These are phyloP conservation scores for Pichia californica DNA, from an alignment of 805 yeast species.

Conservation along the genomic window DNA sequence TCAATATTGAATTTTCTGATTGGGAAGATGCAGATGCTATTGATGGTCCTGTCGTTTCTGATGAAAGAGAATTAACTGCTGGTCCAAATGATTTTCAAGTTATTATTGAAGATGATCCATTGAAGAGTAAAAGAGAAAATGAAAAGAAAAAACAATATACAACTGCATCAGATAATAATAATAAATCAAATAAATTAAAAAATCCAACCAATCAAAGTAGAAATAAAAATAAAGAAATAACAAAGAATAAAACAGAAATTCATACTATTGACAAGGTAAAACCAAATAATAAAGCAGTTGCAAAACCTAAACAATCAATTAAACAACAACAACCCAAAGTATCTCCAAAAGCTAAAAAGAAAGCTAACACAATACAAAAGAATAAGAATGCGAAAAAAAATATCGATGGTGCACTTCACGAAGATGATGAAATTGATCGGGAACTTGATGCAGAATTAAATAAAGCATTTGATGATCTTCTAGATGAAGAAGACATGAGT, in stretches of 20 bases:
- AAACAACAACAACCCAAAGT: not conserved
- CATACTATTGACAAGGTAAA: too few species aligned
- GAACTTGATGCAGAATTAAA: constrained; percentile 9
- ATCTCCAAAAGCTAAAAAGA: not conserved
- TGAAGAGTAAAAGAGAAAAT: constrained; percentile 8
- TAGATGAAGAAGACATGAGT: constrained; percentile 23
- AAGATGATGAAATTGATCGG: not conserved
- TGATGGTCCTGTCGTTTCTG: constrained; percentile 1
- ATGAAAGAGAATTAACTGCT: not conserved
- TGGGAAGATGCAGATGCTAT: constrained; percentile 23
- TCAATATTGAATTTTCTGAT: constrained; percentile 20
- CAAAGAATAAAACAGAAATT: not conserved
- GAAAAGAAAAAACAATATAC: constrained; percentile 4
- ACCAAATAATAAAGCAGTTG: too few species aligned
- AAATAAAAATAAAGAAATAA: not conserved
- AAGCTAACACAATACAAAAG: not conserved
- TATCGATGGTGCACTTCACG: not conserved
- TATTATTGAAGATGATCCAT: constrained; percentile 20
- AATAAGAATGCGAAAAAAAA: not conserved
- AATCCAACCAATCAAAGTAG: too few species aligned
- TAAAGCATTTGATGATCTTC: constrained; percentile 11
- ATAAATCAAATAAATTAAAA: too few species aligned
- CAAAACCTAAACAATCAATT: too few species aligned
- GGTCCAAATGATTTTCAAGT: constrained; percentile 14
- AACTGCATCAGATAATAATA: too few species aligned